These are phyloP conservation scores for Lactuca saligna DNA, from an alignment of 129 eudicot species.

Conservation along the genomic window DNA sequence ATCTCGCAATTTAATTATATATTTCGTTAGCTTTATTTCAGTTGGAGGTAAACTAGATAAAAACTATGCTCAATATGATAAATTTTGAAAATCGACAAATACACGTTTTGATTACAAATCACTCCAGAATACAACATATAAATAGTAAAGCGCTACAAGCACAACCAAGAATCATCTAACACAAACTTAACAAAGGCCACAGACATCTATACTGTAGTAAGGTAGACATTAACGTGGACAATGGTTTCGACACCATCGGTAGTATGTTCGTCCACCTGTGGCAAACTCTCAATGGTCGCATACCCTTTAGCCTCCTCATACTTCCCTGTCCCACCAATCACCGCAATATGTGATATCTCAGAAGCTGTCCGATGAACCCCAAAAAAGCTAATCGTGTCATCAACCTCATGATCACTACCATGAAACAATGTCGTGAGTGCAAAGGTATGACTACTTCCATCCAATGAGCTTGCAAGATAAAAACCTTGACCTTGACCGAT, in stretches of 20 bases:
- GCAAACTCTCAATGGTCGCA: slow-evolving; percentile 82
- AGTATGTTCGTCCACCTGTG: slow-evolving; percentile 78
- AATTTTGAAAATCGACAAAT: not conserved
- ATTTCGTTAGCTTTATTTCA: too few species aligned
- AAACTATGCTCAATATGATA: not conserved
- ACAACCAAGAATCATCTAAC: slow-evolving; percentile 20
- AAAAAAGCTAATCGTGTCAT: slow-evolving; percentile 79
- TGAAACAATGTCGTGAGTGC: slow-evolving; percentile 73
- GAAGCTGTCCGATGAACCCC: slow-evolving; percentile 94
- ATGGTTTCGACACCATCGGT: slow-evolving; percentile 95
- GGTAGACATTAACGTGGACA: slow-evolving; percentile 70
- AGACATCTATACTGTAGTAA: slow-evolving; percentile 42
- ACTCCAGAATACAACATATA: slow-evolving; percentile 30
- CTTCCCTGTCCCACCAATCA: slow-evolving; percentile 93
- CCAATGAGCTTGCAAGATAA: slow-evolving; percentile 83
- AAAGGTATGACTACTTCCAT: slow-evolving; percentile 88
- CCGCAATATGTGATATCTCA: slow-evolving; percentile 71
- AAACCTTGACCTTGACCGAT: slow-evolving; percentile 86
- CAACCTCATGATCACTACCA: slow-evolving; percentile 59
- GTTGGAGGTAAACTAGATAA: too few species aligned
- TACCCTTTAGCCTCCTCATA: slow-evolving; percentile 92
- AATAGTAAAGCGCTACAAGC: slow-evolving; percentile 18
- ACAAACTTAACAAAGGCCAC: slow-evolving; percentile 1
- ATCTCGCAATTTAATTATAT: too few species aligned
- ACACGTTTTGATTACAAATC: slow-evolving; percentile 24